A percentile compares a stretch with the other conserved stretches of the same genome.
Conservation (phyloP, 257 asterid species). For the Solanum okadae region DNA sequence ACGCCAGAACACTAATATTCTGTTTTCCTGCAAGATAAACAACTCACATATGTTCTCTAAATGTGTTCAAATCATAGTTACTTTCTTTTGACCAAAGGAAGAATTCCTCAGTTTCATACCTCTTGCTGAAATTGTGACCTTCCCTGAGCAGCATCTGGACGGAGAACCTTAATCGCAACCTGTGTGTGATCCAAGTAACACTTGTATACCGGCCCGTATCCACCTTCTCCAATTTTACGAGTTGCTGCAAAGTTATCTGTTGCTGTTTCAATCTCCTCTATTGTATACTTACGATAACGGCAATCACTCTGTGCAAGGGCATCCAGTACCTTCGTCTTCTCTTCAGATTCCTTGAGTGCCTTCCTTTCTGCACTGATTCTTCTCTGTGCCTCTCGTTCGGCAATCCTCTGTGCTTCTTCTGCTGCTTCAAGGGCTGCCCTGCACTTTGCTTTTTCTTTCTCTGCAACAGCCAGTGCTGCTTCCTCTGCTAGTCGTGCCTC, state of each 20-base stretch:
- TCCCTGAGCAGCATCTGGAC: constrained; percentile 96
- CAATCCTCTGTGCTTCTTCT: constrained; percentile 75
- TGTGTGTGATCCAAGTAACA: constrained; percentile 69
- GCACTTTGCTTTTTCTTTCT: constrained; percentile 68
- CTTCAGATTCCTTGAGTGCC: constrained; percentile 64
- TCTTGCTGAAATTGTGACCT: constrained; percentile 93
- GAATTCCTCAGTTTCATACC: constrained; percentile 22
- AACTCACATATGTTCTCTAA: not conserved
- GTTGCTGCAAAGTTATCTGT: constrained; percentile 50
- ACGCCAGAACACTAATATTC: not conserved
- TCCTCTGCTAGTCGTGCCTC: constrained; percentile 66
- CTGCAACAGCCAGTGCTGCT: constrained; percentile 74
- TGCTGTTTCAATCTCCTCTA: constrained; percentile 81
- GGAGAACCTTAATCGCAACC: constrained; percentile 87
- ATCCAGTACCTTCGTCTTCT: constrained; percentile 54
- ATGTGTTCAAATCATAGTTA: not conserved
- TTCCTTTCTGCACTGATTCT: constrained; percentile 68
- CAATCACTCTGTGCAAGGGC: constrained; percentile 47
- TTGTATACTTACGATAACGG: constrained; percentile 66
- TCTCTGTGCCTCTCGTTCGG: constrained; percentile 79
- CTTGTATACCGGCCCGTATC: constrained; percentile 86
- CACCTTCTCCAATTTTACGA: constrained; percentile 91
- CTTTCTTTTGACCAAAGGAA: not conserved
- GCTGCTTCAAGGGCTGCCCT: constrained; percentile 84
- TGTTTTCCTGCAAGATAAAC: not conserved